Percentiles rank a stretch among this genome's conserved stretches.
phyloP scores from a whole-genome alignment of 306 rosid species.

The Rosa persica region DNA sequence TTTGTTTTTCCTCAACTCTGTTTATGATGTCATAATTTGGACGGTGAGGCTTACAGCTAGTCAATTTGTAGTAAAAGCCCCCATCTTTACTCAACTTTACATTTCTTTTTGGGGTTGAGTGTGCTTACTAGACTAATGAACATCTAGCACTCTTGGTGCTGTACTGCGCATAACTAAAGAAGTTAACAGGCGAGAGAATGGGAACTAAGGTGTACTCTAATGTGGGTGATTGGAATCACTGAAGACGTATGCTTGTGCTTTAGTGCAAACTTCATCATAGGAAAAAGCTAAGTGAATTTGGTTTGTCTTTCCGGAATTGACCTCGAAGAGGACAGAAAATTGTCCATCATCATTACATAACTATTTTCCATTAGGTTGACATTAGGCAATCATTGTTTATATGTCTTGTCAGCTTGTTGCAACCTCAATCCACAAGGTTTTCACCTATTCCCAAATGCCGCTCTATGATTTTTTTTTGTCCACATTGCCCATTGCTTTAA shows the following conservation, averaged over 20 bases:
- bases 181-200: background rate
- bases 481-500: background rate
- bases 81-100: background rate
- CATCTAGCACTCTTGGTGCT: background rate
- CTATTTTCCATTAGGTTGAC: background rate
- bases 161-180: background rate
- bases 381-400: background rate
- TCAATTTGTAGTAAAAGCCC: background rate
- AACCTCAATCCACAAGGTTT: background rate
- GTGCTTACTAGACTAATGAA: background rate
- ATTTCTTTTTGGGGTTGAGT: background rate
- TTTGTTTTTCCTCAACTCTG: background rate
- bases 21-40: background rate
- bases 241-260: background rate
- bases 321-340: background rate
- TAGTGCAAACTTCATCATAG: background rate
- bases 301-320: background rate
- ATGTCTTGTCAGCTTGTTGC: background rate
- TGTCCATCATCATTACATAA: background rate
- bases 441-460: background rate
- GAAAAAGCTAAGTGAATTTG: background rate
- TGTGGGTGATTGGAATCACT: background rate
- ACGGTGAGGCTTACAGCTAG: background rate
- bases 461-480: background rate
- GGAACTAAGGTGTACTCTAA: background rate